These are phyloP conservation scores for Exophiala dermatitidis DNA, from an alignment of 2,329 filamentous ascomycete genomes.

Conservation along the genomic window DNA sequence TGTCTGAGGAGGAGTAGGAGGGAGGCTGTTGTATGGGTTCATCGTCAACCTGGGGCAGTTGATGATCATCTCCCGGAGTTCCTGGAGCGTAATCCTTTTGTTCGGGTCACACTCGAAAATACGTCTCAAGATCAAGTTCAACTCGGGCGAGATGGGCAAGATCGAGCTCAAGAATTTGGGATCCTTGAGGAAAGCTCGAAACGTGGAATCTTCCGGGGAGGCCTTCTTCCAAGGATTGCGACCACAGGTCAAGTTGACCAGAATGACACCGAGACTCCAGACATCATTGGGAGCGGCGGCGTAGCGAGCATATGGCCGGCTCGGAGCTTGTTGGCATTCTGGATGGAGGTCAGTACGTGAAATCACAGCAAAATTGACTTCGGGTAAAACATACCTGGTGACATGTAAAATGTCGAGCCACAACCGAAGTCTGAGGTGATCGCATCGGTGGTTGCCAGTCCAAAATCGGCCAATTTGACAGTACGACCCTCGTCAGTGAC, in stretches of 20 bases:
- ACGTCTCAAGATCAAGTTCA: constrained; percentile 77
- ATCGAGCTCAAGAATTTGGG: constrained; percentile 86
- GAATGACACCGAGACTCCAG: constrained; percentile 95
- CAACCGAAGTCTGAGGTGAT: constrained; percentile 92
- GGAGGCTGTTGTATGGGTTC: constrained; percentile 35
- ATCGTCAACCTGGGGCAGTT: constrained; percentile 66
- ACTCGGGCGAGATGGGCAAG: constrained; percentile 78
- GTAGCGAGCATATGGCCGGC: constrained; percentile 67
- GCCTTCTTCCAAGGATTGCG: constrained; percentile 99
- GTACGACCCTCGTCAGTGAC: constrained; percentile 82
- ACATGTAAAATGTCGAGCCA: constrained; percentile 99
- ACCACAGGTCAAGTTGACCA: constrained; percentile 95
- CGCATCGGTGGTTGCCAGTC: constrained; percentile 77
- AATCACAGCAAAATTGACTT: background rate
- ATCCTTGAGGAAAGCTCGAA: constrained; percentile 80
- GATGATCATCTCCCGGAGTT: constrained; percentile 70
- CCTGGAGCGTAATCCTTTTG: constrained; percentile 70
- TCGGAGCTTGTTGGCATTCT: constrained; percentile 84
- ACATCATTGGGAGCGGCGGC: constrained; percentile 91
- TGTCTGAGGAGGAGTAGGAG: constrained; percentile 33
- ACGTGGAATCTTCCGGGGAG: constrained; percentile 86
- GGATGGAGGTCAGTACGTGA: constrained; percentile 1
- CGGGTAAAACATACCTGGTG: constrained; percentile 65
- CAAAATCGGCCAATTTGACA: constrained; percentile 95
- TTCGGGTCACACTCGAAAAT: constrained; percentile 83